Conservation (phyloP, 2,329 filamentous ascomycete genomes). For the Beauveria asiatica region DNA sequence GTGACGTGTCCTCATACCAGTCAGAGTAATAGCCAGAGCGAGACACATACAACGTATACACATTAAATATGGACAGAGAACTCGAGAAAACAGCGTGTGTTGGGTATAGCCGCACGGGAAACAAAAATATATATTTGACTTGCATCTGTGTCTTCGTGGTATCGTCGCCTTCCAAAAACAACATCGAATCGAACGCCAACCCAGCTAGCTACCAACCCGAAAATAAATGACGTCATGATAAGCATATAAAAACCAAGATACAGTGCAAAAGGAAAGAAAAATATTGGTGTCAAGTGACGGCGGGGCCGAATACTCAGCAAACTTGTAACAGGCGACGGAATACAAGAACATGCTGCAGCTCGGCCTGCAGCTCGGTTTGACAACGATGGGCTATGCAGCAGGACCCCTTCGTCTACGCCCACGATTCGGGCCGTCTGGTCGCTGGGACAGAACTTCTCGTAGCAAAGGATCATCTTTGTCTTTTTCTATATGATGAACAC, state of each 20-base stretch:
- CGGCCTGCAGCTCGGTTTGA: background rate
- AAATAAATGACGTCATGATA: background rate
- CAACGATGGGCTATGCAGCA: slow-evolving; percentile 18
- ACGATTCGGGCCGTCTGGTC: slow-evolving; percentile 74
- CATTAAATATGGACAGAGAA: background rate
- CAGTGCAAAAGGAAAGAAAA: background rate
- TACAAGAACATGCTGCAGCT: background rate
- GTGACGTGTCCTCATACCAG: background rate
- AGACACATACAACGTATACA: background rate
- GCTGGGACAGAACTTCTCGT: slow-evolving; percentile 75
- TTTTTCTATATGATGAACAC: slow-evolving; percentile 84
- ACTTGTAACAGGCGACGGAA: background rate
- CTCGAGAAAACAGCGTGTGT: background rate
- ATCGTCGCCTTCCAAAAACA: background rate
- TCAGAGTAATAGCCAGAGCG: too few species aligned
- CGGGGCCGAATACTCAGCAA: background rate
- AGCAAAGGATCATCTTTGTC: slow-evolving; percentile 77
- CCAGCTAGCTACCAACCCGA: background rate
- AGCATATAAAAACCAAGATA: background rate
- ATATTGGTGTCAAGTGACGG: background rate
- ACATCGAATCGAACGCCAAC: background rate
- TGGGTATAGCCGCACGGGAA: background rate
- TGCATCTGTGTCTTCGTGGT: background rate
- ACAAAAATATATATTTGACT: background rate
- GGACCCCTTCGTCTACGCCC: slow-evolving; percentile 63